Evolutionary conservation across 768 basidiomycete species (phyloP).

Genomic region (Rhodotorula kratochvilovae): DNA sequence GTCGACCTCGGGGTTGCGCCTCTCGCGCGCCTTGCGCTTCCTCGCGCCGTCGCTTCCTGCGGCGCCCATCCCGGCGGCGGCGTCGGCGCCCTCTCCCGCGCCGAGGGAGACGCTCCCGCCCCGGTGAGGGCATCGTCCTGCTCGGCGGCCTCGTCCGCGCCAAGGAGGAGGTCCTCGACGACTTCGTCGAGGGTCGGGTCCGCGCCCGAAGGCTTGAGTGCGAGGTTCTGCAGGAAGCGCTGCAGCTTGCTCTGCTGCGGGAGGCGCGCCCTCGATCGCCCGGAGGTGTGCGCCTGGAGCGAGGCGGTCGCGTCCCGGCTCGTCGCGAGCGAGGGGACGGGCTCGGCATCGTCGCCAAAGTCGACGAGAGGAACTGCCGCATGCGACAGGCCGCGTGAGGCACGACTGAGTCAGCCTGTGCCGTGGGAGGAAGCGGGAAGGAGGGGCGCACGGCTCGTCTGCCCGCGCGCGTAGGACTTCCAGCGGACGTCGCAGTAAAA

Average conservation of each 20-base stretch:
- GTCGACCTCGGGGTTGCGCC: conserved; percentile 76
- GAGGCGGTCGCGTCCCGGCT: conserved; percentile 12
- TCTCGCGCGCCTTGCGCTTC: background rate
- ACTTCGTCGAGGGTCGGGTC: conserved; percentile 48
- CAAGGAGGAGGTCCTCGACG: conserved; percentile 28
- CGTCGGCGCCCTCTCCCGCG: background rate
- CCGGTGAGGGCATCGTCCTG: conserved; percentile 33
- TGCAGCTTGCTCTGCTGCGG: conserved; percentile 45
- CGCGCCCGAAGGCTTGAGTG: conserved; percentile 44
- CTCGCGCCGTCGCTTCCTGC: background rate
- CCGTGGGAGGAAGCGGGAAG: background rate
- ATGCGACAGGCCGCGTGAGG: too few species aligned
- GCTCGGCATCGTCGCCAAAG: conserved; percentile 39
- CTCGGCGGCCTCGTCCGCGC: conserved; percentile 25
- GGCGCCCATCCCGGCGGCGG: background rate
- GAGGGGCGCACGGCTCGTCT: conserved; percentile 62
- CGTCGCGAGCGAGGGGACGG: conserved; percentile 13
- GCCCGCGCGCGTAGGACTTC: conserved; percentile 74
- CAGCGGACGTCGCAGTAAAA: conserved; percentile 94
- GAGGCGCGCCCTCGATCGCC: conserved; percentile 23
- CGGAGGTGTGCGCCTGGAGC: conserved; percentile 18
- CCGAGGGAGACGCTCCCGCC: conserved; percentile 9
- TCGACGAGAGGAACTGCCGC: conserved; percentile 43
- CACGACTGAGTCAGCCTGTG: too few species aligned
- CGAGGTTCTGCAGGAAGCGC: conserved; percentile 47